phyloP scores from a whole-genome alignment of 495 filamentous ascomycete genomes.

The Penicillium cataractarum region DNA sequence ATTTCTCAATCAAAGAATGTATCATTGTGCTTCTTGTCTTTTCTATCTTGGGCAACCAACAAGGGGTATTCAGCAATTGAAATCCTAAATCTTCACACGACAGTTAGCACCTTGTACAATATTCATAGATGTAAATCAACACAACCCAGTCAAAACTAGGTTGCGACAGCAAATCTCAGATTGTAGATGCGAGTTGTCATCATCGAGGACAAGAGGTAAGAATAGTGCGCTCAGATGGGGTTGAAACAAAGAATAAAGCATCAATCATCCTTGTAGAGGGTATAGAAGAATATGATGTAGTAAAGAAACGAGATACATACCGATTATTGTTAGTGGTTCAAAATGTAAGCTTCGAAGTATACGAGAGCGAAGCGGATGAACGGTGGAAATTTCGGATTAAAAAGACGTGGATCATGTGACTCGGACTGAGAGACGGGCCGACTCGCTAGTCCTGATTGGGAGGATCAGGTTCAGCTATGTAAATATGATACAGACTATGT shows the following conservation, averaged over 20 bases:
- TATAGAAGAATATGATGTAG: not conserved
- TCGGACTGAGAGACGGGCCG: conserved; percentile 13
- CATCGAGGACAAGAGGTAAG: conserved; percentile 28
- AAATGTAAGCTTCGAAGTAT: not conserved
- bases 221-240: conserved; percentile 43
- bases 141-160: not conserved
- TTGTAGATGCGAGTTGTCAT: conserved; percentile 31
- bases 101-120: not conserved
- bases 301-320: conserved; percentile 2
- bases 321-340: not conserved
- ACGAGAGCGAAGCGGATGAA: not conserved
- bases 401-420: conserved; percentile 15
- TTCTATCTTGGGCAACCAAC: not conserved
- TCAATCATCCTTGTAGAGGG: conserved; percentile 38
- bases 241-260: conserved; percentile 49
- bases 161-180: conserved; percentile 7
- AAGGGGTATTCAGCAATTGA: not conserved
- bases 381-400: conserved; percentile 1
- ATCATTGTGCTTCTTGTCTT: not conserved
- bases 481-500: not conserved
- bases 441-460: not conserved
- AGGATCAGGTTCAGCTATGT: not conserved
- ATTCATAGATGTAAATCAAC: not conserved
- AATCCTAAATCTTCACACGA: not conserved
- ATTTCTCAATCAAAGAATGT: not conserved